A percentile compares a stretch with the other conserved stretches of the same genome.
phyloP scores from a whole-genome alignment of 176 grass and related monocot species.

The Oryza nivara region DNA sequence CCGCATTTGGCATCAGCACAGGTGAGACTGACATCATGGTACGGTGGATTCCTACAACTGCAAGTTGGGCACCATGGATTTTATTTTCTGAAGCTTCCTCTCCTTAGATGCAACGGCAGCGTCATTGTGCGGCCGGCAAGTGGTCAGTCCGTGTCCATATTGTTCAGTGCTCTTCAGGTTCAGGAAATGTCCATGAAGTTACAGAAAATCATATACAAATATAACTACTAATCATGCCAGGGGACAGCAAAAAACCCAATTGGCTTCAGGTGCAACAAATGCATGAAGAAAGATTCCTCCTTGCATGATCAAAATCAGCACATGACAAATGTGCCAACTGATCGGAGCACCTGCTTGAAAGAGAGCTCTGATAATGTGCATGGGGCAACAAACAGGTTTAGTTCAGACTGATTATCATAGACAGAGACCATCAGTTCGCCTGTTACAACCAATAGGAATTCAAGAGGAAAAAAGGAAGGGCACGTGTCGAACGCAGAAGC shows the following conservation, averaged over 20 bases:
- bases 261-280: background rate
- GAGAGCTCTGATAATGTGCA: background rate
- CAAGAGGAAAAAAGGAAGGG: constrained; percentile 2
- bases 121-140: constrained; percentile 22
- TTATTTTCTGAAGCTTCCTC: constrained; percentile 26
- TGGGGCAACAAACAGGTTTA: background rate
- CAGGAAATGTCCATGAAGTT: constrained; percentile 3
- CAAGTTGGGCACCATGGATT: background rate
- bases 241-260: background rate
- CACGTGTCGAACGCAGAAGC: constrained; percentile 20
- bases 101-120: background rate
- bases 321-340: constrained; percentile 26
- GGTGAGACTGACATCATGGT: constrained; percentile 41
- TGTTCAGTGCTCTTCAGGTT: constrained; percentile 9
- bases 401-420: constrained; percentile 26
- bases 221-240: background rate
- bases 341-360: constrained; percentile 3
- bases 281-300: constrained; percentile 11
- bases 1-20: constrained; percentile 31
- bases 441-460: constrained; percentile 4
- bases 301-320: background rate
- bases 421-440: constrained; percentile 23
- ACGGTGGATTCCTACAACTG: background rate
- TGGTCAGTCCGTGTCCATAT: constrained; percentile 21
- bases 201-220: background rate